Conservation (phyloP, 2,329 filamentous ascomycete genomes). For the Fusarium temperatum region DNA sequence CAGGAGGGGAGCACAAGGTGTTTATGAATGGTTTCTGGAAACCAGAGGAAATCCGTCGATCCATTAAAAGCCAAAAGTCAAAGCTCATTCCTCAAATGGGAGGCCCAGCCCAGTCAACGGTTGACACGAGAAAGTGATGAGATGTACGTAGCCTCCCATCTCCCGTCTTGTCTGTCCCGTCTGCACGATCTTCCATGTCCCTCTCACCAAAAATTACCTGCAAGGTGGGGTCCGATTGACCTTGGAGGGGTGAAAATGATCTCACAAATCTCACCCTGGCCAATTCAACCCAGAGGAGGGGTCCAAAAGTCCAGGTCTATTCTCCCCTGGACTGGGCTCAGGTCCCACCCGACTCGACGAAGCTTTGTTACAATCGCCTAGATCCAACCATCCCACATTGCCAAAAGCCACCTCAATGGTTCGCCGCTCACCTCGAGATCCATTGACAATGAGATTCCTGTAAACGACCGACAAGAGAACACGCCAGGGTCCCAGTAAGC, state of each 20-base stretch:
- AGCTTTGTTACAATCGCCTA: constrained; percentile 18
- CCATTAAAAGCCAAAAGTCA: constrained; percentile 14
- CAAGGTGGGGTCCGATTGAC: constrained; percentile 36
- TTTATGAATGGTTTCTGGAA: constrained; percentile 36
- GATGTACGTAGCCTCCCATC: constrained; percentile 25
- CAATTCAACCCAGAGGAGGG: constrained; percentile 15
- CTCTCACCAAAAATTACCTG: constrained; percentile 24
- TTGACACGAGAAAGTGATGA: constrained; percentile 32
- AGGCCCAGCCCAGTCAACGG: constrained; percentile 23
- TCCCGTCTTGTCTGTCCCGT: constrained; percentile 9
- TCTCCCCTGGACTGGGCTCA: constrained; percentile 1
- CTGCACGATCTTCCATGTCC: constrained; percentile 20
- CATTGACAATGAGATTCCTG: constrained; percentile 7
- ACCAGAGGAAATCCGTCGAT: constrained; percentile 24
- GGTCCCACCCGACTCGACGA: background rate
- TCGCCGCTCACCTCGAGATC: constrained; percentile 17
- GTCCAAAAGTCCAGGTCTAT: background rate
- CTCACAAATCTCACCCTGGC: constrained; percentile 24
- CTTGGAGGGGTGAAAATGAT: constrained; percentile 32
- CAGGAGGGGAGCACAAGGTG: constrained; percentile 25
- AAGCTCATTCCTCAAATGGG: background rate
- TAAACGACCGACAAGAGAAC: constrained; percentile 8
- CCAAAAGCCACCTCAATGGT: constrained; percentile 16
- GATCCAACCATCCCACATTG: constrained; percentile 31
- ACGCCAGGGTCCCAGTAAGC: background rate